phyloP scores from a whole-genome alignment of 257 asterid species.

The Solanum corneliomulleri region DNA sequence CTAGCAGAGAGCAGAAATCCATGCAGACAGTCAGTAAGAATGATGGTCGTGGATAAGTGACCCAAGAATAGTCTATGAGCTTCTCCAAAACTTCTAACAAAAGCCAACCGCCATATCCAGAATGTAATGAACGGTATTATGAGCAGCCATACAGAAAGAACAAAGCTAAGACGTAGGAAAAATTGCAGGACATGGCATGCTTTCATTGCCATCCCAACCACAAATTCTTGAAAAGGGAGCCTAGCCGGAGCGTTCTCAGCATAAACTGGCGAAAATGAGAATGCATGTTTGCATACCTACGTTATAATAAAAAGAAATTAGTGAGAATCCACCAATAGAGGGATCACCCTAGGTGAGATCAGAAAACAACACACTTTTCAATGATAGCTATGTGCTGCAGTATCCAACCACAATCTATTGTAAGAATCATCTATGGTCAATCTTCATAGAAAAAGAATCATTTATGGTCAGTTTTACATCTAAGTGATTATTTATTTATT shows the following conservation, averaged over 20 bases:
- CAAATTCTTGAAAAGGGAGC: conserved; percentile 83
- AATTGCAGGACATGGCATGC: conserved; percentile 89
- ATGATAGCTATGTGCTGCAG: not conserved
- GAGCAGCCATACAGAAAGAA: conserved; percentile 94
- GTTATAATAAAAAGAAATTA: not conserved
- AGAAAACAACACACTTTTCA: not conserved
- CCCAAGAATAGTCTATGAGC: conserved; percentile 82
- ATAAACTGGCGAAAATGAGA: conserved; percentile 94
- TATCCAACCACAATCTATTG: not conserved
- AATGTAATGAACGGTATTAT: conserved; percentile 91
- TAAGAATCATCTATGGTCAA: not conserved
- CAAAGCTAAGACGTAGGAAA: conserved; percentile 86
- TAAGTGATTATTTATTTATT: not conserved
- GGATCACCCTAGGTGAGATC: not conserved
- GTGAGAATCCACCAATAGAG: not conserved
- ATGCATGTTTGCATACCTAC: conserved; percentile 96
- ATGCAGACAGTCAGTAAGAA: conserved; percentile 92
- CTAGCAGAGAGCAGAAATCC: conserved; percentile 97
- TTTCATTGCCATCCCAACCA: conserved; percentile 86
- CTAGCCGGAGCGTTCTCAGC: conserved; percentile 90
- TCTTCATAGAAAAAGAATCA: not conserved
- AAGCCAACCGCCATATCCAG: conserved; percentile 98
- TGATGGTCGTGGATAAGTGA: conserved; percentile 69
- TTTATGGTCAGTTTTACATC: not conserved
- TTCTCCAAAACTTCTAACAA: conserved; percentile 85